Evolutionary conservation across 768 basidiomycete genomes (phyloP), one percentile per base, ranked within the genome.

Genomic region (Tricholoma sp.): DNA sequence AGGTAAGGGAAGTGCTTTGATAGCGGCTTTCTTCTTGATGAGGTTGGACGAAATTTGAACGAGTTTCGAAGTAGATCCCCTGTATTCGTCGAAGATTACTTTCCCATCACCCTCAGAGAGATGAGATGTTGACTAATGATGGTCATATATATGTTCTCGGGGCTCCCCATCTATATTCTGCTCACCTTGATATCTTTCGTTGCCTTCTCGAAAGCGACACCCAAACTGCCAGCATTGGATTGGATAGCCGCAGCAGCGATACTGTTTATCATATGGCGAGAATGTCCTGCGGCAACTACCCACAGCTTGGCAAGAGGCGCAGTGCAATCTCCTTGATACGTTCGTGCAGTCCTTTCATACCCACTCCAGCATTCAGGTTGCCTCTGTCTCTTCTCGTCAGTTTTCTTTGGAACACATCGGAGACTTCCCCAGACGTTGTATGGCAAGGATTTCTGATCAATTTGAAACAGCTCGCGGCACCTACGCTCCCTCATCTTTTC

Each of bases 221-320:
- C 57, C 13, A 70, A 50, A 17, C 48, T 63, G 6, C 34, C 58
- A 1, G 68, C 63, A 45, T 61, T 61, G 9, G 48, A 65, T 49
- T 71, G 66, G 54, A 73, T 69, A 7, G 54, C 55, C 67, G n/a
- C n/a, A n/a, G n/a, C n/a, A n/a, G 55, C 61, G 4, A 56, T 68
- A 1, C 15, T 68, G 5, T 65, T 52, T 53, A 59, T 63, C 52
- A 32, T 66, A 2, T 67, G 65, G 62, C 28, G 39, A 15, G 47
- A 29, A 49, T 41, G 39, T 41, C 39, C 39, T 41, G 39, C 39
- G 8, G 39, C 39, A 41, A 41, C 39, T 41, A 41, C 39, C n/a
- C 39, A 41, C 39, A 41, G 39, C 39, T 41, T 41, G 39, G n/a
- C 11, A 41, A 41, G 39, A 41, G 39, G 39, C 7, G 2, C 39